A percentile compares a stretch with the other conserved stretches of the same genome.
phyloP scores from a whole-genome alignment of 495 filamentous ascomycete genomes.

The Daldinia vernicosa region DNA sequence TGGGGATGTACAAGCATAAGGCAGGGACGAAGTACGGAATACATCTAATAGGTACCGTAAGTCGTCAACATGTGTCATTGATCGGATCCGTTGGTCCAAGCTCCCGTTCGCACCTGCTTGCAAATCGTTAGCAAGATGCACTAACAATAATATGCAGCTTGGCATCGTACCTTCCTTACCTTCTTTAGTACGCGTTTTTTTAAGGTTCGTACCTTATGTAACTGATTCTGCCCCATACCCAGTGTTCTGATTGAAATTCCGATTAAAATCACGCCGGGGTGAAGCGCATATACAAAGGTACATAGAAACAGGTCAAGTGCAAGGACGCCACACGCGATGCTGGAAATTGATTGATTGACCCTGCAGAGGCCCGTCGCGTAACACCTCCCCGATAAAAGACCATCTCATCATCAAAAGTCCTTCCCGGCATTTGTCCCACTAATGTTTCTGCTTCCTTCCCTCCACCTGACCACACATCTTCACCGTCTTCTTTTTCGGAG shows the following conservation, averaged over 20 bases:
- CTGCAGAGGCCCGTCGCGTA: constrained; percentile 36
- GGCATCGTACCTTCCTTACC: not conserved
- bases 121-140: not conserved
- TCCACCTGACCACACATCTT: constrained; percentile 1
- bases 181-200: not conserved
- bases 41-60: not conserved
- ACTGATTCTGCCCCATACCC: not conserved
- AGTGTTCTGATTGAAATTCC: not conserved
- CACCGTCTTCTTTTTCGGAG: not conserved
- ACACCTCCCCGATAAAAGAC: constrained; percentile 37
- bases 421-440: constrained; percentile 37
- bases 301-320: not conserved
- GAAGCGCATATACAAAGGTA: constrained; percentile 2
- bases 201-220: not conserved
- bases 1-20: constrained; percentile 10
- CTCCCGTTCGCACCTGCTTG: constrained; percentile 1
- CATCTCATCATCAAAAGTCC: constrained; percentile 33
- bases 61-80: not conserved
- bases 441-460: constrained; percentile 14
- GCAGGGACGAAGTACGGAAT: not conserved
- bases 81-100: not conserved
- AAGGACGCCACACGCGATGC: constrained; percentile 35
- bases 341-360: constrained; percentile 40
- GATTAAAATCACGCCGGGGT: not conserved
- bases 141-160: not conserved